Evolutionary conservation across 441 rosid species (phyloP).

Genomic region (Francoa sonchifolia): DNA sequence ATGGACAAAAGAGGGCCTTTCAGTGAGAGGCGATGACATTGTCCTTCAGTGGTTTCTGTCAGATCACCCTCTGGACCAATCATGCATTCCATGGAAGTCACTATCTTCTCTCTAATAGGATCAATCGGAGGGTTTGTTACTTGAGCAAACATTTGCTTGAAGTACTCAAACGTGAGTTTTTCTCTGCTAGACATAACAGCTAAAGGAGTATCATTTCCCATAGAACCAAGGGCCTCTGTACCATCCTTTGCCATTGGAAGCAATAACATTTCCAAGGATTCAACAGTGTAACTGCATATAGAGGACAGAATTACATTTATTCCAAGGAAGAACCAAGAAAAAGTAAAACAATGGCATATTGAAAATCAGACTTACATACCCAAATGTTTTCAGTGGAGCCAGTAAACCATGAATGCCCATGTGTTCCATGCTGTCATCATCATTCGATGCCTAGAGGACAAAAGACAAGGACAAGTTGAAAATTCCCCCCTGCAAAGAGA

Average conservation of each 20-base stretch:
- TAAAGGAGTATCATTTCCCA: constrained; percentile 98
- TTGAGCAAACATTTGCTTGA: constrained; percentile 99
- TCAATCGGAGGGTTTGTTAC: constrained; percentile 99
- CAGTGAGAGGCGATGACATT: constrained; percentile 90
- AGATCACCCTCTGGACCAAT: constrained; percentile 99
- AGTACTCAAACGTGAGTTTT: constrained; percentile 86
- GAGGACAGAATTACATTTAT: constrained; percentile 8
- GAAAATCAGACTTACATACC: constrained; percentile 38
- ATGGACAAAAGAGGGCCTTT: constrained; percentile 86
- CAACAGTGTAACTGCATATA: constrained; percentile 77
- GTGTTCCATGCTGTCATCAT: constrained; percentile 74
- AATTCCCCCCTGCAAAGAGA: neutral
- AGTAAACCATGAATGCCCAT: constrained; percentile 90
- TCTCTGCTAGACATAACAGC: constrained; percentile 96
- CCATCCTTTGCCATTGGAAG: constrained; percentile 99
- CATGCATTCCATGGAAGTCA: constrained; percentile 99
- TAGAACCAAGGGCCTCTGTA: constrained; percentile 96
- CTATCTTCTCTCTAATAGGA: constrained; percentile 99
- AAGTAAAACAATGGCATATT: neutral
- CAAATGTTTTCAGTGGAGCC: constrained; percentile 95
- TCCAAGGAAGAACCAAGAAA: constrained; percentile 7
- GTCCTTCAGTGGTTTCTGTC: constrained; percentile 96
- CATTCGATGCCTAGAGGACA: constrained; percentile 45
- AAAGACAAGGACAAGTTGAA: constrained; percentile 4
- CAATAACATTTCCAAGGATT: constrained; percentile 94